Percentiles rank a stretch among this genome's conserved stretches.
Evolutionary conservation across 305 asterid genomes (phyloP).

Genomic region (Coffea humblotiana): DNA sequence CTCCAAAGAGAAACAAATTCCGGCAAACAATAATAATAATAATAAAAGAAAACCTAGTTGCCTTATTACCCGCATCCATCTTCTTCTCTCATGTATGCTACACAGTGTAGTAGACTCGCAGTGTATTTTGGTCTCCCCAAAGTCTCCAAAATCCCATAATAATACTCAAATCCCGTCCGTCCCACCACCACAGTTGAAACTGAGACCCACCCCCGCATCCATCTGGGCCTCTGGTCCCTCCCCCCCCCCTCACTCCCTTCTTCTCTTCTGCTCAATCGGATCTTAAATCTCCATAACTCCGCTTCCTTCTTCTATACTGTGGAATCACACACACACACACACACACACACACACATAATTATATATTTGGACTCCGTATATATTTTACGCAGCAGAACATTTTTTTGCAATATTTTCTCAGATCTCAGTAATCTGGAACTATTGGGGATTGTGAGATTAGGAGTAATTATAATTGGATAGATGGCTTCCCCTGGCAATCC

Average conservation of each 20-base stretch:
- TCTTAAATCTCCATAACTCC: slow-evolving; percentile 18
- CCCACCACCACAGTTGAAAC: background rate
- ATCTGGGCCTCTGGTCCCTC: slow-evolving; percentile 13
- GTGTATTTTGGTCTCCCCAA: background rate
- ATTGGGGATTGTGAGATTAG: background rate
- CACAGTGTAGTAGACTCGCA: background rate
- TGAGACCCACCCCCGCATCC: background rate
- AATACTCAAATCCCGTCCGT: background rate
- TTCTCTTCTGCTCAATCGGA: slow-evolving; percentile 24
- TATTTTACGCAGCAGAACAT: background rate
- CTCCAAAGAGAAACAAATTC: background rate
- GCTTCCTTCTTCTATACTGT: background rate
- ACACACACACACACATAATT: too few species aligned
- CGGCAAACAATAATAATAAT: background rate
- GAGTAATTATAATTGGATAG: background rate
- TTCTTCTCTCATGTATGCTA: background rate
- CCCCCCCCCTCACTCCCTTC: background rate
- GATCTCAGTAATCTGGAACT: slow-evolving; percentile 1
- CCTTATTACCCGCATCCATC: background rate
- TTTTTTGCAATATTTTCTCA: background rate
- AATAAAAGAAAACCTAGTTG: too few species aligned
- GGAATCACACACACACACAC: too few species aligned
- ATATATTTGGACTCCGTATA: too few species aligned
- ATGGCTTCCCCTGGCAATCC: slow-evolving; percentile 75
- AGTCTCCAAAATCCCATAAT: background rate